These are phyloP conservation scores for Pythium oligandrum DNA, from an alignment of 352 stramenopile species.

Conservation along the genomic window DNA sequence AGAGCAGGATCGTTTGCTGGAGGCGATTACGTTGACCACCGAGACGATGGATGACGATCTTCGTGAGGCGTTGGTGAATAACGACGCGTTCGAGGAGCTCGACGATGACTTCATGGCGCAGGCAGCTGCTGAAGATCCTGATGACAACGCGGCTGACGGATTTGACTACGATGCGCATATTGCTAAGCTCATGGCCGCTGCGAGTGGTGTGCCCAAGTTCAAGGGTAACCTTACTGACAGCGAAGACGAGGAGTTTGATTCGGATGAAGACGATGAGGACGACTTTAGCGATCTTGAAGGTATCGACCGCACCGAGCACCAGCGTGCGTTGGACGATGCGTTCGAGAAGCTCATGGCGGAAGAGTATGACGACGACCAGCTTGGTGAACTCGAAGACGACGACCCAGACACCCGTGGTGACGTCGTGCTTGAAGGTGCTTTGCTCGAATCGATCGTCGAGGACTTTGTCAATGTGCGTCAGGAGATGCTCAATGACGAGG, in stretches of 20 bases:
- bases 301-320: constrained; percentile 57
- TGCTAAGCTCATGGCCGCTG: constrained; percentile 87
- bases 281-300: constrained; percentile 30
- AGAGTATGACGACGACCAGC: constrained; percentile 79
- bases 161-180: constrained; percentile 95
- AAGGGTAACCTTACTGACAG: constrained; percentile 63
- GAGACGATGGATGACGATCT: constrained; percentile 87
- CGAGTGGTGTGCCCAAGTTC: constrained; percentile 65
- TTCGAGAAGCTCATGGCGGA: constrained; percentile 83
- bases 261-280: constrained; percentile 74
- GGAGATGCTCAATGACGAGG: constrained; percentile 68
- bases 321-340: constrained; percentile 84
- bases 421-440: constrained; percentile 57
- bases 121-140: constrained; percentile 44
- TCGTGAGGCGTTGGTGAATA: constrained; percentile 77
- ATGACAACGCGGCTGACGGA: constrained; percentile 33
- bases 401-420: constrained; percentile 69
- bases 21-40: constrained; percentile 79
- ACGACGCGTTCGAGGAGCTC: constrained; percentile 82
- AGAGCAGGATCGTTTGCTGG: constrained; percentile 75
- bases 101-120: constrained; percentile 91
- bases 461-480: constrained; percentile 67
- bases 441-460: constrained; percentile 69
- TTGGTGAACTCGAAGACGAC: constrained; percentile 74
- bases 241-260: constrained; percentile 58